Evolutionary conservation across 305 asterid genomes (phyloP).

Genomic region (Solanum hybrid): DNA sequence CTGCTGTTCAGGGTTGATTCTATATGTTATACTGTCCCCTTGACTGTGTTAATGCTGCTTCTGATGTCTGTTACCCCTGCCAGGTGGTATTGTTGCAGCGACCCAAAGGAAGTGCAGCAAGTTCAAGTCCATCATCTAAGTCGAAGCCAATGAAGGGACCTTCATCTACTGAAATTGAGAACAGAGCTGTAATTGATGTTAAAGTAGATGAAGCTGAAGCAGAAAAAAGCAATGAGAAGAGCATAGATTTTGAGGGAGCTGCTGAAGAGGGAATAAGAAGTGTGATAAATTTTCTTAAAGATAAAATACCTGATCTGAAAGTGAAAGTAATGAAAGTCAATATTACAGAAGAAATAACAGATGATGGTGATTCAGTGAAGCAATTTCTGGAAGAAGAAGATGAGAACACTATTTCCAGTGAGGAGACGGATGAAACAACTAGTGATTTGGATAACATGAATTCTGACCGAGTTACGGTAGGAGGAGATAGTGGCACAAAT

Average conservation of each 20-base stretch:
- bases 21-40: neutral
- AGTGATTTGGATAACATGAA: constrained; percentile 33
- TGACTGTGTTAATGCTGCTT: neutral
- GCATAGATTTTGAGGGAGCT: constrained; percentile 67
- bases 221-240: constrained; percentile 54
- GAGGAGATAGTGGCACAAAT: constrained; percentile 33
- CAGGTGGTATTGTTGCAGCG: constrained; percentile 82
- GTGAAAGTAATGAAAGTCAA: constrained; percentile 65
- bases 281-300: constrained; percentile 79
- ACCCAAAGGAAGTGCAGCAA: constrained; percentile 35
- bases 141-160: constrained; percentile 41
- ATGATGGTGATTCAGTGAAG: constrained; percentile 48
- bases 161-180: constrained; percentile 46
- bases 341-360: constrained; percentile 45
- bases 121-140: constrained; percentile 41
- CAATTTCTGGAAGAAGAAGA: constrained; percentile 68
- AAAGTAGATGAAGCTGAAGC: constrained; percentile 54
- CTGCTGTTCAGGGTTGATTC: neutral
- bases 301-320: constrained; percentile 82
- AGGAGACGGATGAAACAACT: constrained; percentile 47
- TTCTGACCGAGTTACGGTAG: constrained; percentile 42
- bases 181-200: constrained; percentile 55
- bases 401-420: constrained; percentile 28
- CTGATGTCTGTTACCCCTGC: constrained; percentile 8
- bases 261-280: constrained; percentile 87